Evolutionary conservation across 768 basidiomycete species (phyloP).

Genomic region (Phylloporus sp.): DNA sequence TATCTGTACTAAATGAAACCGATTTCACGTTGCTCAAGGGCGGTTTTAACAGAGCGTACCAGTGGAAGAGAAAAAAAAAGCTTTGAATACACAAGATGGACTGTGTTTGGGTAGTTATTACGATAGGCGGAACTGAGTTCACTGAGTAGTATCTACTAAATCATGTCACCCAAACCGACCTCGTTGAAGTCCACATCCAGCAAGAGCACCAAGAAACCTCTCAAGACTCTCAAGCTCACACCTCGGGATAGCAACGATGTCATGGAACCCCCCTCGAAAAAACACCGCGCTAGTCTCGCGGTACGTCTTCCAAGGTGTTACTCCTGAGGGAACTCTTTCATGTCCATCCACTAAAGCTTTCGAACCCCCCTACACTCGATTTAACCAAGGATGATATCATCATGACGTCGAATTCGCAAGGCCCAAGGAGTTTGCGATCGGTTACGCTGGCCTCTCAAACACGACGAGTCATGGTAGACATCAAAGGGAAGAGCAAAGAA

Average conservation of each 20-base stretch:
- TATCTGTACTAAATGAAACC: too few relatives aligned
- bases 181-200: background rate
- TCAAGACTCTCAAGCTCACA: slow-evolving; percentile 25
- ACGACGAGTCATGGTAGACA: slow-evolving; percentile 2
- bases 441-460: background rate
- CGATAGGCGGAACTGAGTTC: too few relatives aligned
- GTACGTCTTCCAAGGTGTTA: background rate
- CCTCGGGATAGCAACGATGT: slow-evolving; percentile 9
- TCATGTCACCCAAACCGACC: slow-evolving; percentile 22
- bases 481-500: slow-evolving; percentile 26
- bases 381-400: slow-evolving; percentile 12
- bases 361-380: slow-evolving; percentile 22
- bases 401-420: slow-evolving; percentile 6
- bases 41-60: too few relatives aligned
- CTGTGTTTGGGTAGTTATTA: too few relatives aligned
- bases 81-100: too few relatives aligned
- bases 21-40: too few relatives aligned
- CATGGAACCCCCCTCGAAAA: slow-evolving; percentile 22
- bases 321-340: background rate
- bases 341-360: slow-evolving; percentile 11
- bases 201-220: slow-evolving; percentile 11
- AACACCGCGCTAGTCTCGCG: slow-evolving; percentile 6
- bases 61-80: too few relatives aligned
- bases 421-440: background rate
- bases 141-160: too few relatives aligned